These are phyloP conservation scores for Purpureocillium lavendulum DNA, from an alignment of 2,329 filamentous ascomycete genomes.

Conservation along the genomic window DNA sequence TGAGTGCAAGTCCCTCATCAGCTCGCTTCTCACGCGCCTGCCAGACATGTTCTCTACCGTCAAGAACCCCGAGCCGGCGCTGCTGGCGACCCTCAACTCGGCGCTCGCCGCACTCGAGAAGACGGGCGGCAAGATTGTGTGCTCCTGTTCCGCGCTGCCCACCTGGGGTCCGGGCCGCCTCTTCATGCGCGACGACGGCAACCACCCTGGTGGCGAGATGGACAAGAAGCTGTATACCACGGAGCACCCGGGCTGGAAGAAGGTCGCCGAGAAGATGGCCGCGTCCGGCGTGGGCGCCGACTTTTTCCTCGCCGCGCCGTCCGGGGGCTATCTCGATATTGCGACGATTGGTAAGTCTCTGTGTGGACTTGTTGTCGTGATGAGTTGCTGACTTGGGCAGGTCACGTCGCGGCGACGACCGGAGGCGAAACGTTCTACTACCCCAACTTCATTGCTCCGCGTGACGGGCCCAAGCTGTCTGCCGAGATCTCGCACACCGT, in stretches of 20 bases:
- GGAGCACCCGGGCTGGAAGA: slow-evolving; percentile 82
- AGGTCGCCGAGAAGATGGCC: slow-evolving; percentile 79
- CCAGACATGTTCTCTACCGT: slow-evolving; percentile 80
- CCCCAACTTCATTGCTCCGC: slow-evolving; percentile 84
- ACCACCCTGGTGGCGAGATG: slow-evolving; percentile 75
- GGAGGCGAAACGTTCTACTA: slow-evolving; percentile 96
- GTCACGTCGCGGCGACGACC: slow-evolving; percentile 78
- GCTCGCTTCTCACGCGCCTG: slow-evolving; percentile 73
- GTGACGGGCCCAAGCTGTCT: slow-evolving; percentile 76
- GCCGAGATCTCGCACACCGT: slow-evolving; percentile 81
- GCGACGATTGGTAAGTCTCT: slow-evolving; percentile 65
- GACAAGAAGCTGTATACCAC: slow-evolving; percentile 90
- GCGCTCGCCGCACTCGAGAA: slow-evolving; percentile 74
- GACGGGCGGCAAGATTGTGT: slow-evolving; percentile 88
- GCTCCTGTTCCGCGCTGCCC: slow-evolving; percentile 77
- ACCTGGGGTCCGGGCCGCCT: slow-evolving; percentile 86
- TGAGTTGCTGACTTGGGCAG: slow-evolving; percentile 25
- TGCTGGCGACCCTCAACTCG: slow-evolving; percentile 77
- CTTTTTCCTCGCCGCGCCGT: slow-evolving; percentile 88
- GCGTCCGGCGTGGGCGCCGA: slow-evolving; percentile 81
- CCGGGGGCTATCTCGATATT: slow-evolving; percentile 85
- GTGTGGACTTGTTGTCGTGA: background rate
- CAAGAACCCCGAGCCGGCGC: slow-evolving; percentile 84
- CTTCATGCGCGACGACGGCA: slow-evolving; percentile 80
- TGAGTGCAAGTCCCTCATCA: slow-evolving; percentile 81